Percentiles rank a stretch among this genome's conserved stretches.
These are phyloP conservation scores for Nyctanthes arbortristis DNA, from an alignment of 257 asterid genomes.

Conservation along the genomic window DNA sequence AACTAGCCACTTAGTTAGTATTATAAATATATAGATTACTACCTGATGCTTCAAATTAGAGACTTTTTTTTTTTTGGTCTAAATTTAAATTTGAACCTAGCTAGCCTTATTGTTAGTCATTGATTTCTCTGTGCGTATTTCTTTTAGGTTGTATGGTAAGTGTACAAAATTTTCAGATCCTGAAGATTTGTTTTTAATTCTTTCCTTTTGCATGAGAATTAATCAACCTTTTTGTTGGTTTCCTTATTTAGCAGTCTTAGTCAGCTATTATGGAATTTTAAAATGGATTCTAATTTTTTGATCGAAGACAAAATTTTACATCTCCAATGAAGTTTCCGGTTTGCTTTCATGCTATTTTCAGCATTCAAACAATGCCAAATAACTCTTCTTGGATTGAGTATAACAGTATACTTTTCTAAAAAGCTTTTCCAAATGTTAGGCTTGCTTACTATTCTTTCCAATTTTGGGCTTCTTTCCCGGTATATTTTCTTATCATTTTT, in stretches of 20 bases:
- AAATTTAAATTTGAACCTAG: too few relatives aligned
- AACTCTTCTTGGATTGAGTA: not conserved
- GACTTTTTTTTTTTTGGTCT: too few relatives aligned
- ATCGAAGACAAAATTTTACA: not conserved
- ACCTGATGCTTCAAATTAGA: not conserved
- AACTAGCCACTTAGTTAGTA: too few relatives aligned
- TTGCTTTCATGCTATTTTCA: not conserved
- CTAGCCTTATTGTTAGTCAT: not conserved
- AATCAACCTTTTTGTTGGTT: too few relatives aligned
- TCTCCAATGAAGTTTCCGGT: not conserved
- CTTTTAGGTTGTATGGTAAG: too few relatives aligned
- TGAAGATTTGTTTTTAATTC: too few relatives aligned
- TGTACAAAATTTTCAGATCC: too few relatives aligned
- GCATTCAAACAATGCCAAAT: not conserved
- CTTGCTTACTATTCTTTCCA: not conserved
- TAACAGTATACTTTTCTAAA: not conserved
- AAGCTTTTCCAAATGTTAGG: not conserved
- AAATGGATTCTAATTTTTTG: not conserved
- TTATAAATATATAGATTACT: too few relatives aligned
- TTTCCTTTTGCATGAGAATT: too few relatives aligned
- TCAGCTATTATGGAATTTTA: not conserved
- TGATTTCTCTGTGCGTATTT: not conserved
- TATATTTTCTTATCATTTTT: conserved; percentile 8
- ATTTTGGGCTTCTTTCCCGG: not conserved
- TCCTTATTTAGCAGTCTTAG: too few relatives aligned